phyloP scores from a whole-genome alignment of 352 stramenopile genomes.

The Pythium scleroteichum region DNA sequence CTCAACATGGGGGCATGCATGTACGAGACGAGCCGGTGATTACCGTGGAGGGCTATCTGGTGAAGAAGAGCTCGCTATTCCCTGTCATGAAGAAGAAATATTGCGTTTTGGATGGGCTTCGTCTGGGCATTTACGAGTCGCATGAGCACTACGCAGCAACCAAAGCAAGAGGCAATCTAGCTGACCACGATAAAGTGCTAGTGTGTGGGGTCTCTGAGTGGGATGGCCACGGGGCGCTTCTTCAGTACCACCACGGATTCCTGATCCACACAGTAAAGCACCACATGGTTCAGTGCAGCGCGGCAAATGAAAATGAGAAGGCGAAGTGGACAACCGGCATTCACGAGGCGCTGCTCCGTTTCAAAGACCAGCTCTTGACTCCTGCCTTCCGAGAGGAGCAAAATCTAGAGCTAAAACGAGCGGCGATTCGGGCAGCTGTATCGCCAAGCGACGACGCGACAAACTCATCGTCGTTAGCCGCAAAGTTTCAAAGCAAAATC shows the following conservation, averaged over 20 bases:
- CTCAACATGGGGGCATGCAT: too few relatives aligned
- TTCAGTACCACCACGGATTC: conserved; percentile 78
- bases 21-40: neutral
- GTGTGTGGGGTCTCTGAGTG: conserved; percentile 52
- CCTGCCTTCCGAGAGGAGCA: conserved; percentile 31
- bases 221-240: conserved; percentile 57
- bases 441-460: neutral
- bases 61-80: conserved; percentile 40
- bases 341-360: conserved; percentile 49
- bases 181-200: conserved; percentile 29
- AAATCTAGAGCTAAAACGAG: conserved; percentile 8
- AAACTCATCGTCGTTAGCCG: neutral
- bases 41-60: conserved; percentile 36
- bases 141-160: conserved; percentile 29
- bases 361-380: conserved; percentile 33
- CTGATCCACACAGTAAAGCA: conserved; percentile 61
- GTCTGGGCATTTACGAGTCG: conserved; percentile 33
- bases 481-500: conserved; percentile 24
- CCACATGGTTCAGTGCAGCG: conserved; percentile 65
- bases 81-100: conserved; percentile 48
- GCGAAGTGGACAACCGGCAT: conserved; percentile 64
- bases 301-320: conserved; percentile 58
- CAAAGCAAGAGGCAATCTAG: neutral
- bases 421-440: conserved; percentile 1
- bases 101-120: conserved; percentile 27